phyloP scores from a whole-genome alignment of 2,329 filamentous ascomycete genomes.

The Nemania sp. region DNA sequence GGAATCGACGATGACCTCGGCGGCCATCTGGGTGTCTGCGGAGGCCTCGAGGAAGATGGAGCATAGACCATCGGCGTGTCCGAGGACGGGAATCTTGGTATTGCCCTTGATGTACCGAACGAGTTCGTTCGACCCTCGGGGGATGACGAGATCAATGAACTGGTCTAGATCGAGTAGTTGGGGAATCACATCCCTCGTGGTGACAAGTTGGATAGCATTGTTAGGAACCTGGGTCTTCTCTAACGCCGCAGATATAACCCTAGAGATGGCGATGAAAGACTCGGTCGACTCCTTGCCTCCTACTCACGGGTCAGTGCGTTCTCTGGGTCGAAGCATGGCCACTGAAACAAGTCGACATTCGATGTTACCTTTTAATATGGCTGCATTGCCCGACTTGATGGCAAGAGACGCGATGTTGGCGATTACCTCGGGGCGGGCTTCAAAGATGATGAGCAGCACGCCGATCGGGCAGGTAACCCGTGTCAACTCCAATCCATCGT shows the following conservation, averaged over 20 bases:
- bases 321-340: background rate
- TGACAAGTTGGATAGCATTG: conserved; percentile 89
- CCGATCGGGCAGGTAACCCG: conserved; percentile 93
- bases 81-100: conserved; percentile 93
- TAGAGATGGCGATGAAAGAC: conserved; percentile 91
- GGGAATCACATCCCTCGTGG: conserved; percentile 86
- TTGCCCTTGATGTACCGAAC: conserved; percentile 87
- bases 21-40: conserved; percentile 73
- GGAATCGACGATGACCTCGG: conserved; percentile 81
- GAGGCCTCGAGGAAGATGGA: conserved; percentile 81
- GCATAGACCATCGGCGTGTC: conserved; percentile 94
- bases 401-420: conserved; percentile 96
- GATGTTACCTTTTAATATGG: conserved; percentile 80
- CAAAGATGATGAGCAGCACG: conserved; percentile 97
- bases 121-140: conserved; percentile 86
- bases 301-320: conserved; percentile 37
- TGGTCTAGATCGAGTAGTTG: conserved; percentile 84
- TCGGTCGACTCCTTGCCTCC: conserved; percentile 93
- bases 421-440: conserved; percentile 96
- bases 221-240: conserved; percentile 76
- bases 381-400: conserved; percentile 96
- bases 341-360: background rate
- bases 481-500: conserved; percentile 83
- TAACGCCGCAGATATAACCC: conserved; percentile 79
- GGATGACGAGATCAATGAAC: conserved; percentile 93